Evolutionary conservation across 163 green algal species (phyloP), one percentile per base, ranked within the genome.

Genomic region (Scenedesmus sp.): DNA sequence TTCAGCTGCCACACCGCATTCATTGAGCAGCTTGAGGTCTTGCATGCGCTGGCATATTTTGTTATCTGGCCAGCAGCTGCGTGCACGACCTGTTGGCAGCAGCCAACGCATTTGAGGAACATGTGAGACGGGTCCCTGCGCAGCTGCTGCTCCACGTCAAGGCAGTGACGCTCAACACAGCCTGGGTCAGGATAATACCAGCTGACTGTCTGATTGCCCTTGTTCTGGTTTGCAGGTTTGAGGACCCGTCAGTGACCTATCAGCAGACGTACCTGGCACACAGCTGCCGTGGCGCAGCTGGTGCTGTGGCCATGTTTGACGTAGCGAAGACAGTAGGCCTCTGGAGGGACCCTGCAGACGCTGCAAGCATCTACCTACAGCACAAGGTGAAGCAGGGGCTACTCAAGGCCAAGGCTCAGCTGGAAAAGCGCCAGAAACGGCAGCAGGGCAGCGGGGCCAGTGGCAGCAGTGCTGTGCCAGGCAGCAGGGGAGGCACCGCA

Each of bases 261-360:
- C 53, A 83, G 7, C 85, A 89, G 49, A 53, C 49, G 13, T 89
- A 89, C 43, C 22, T 89, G 40, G 83, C 83, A 6, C 59, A 89
- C 83, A 89, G 61, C 83, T 35, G 46, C 15, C 24, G 33, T 22
- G 46, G 51, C 3, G 59, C 35, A 46, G 61, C 81, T 33, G 59
- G 26, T 35, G 61, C 18, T 33, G 83, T 81, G 42, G 61, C 59
- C 2, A 46, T 89, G 59, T 89, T 89, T 89, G 83, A 89, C 22
- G 33, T 89, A 0, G 61, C 37, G 6, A 76, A 81, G 37, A 59
- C 59, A 49, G 10, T 82, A 20, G 83, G 83, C 5, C 16, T 89
- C 15, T 87, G 51, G 82, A 87, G 35, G 12, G 20, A 53, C 33
- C 82, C 82, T n/a, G n/a, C 26, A 33, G 82, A 87, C 24, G 82